Evolutionary conservation across 495 filamentous ascomycete genomes (phyloP).

Genomic region (Choiromyces venosus): DNA sequence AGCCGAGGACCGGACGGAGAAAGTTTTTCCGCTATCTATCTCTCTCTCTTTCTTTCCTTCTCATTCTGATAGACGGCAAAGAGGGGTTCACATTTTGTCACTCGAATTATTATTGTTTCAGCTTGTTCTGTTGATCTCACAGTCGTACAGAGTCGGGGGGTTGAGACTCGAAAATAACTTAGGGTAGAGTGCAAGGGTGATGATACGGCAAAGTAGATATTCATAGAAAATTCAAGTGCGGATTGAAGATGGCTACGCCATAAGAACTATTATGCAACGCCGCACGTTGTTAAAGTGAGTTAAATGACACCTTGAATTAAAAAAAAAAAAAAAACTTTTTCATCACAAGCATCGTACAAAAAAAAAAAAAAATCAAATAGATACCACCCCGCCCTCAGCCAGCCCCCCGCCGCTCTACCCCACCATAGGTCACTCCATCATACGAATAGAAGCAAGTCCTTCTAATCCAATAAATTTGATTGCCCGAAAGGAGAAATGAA

Average conservation of each 20-base stretch:
- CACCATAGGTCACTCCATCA: neutral
- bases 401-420: neutral
- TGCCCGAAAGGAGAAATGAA: slow-evolving; percentile 12
- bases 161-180: neutral
- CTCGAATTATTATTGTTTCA: neutral
- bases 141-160: neutral
- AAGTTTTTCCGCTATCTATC: neutral
- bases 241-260: neutral
- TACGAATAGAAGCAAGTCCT: slow-evolving; percentile 3
- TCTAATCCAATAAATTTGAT: slow-evolving; percentile 12
- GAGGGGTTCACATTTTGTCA: neutral
- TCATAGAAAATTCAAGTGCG: too few relatives aligned
- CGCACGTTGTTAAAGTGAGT: neutral
- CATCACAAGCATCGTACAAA: slow-evolving; percentile 11
- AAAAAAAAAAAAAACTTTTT: neutral
- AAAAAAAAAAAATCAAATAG: slow-evolving; percentile 1
- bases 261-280: neutral
- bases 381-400: neutral
- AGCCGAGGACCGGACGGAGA: neutral
- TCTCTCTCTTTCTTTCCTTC: neutral
- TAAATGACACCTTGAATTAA: neutral
- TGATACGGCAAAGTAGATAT: neutral
- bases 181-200: neutral
- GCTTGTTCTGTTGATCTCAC: neutral
- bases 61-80: neutral